Base-by-base conservation (phyloP, 2,329 filamentous ascomycete species). In the Massarina eburnea region DNA sequence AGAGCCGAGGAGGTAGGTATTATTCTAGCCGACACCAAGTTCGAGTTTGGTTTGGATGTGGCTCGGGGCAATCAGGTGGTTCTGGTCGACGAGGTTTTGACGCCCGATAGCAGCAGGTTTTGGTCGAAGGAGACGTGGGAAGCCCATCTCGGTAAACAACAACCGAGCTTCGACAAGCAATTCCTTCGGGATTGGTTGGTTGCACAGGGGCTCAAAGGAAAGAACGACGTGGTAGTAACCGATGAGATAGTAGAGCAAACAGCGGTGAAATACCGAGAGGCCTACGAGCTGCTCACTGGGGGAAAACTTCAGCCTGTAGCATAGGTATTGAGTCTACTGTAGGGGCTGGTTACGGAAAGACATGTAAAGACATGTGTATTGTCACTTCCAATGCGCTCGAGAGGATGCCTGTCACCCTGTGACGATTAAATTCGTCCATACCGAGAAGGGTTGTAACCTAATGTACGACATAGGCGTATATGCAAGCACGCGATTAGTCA, bases 161-260 rank as follows among this genome's bases (percentile, higher is more conserved):
- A 95, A 75, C 80, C 86, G 43, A 94, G 88, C 71, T 94, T 92
- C 57, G 91, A 96, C 68, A 96, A 96, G 78, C 64, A 77, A 61
- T 76, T 68, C 61, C 70, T 96, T 56, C 78, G 91, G 27, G 85
- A 96, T 72, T 96, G 90, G 88, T 71, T 96, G 60, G 86, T 84
- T 2, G 72, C 68, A 38, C 77, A 86, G 46, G 88, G 87, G 0
- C 70, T 95, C 46, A 90, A 91, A 74, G 87, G 86, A 1, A 87
- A 88, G 71, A 77, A 85, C 20, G 85, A 81, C 1, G 86, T 94
- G 14, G 73, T 72, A 42, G 85, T 96, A 76, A 85, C 88, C 0
- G 79, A 83, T 3, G 84, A 91, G 41, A 78, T 95, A 45, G 82
- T 84, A 15, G 65, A 74, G 55, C 80, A 82, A 62, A 95, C 90